These are phyloP conservation scores for Mucor circinelloides DNA, from an alignment of 371 early-diverging fungal species.

Conservation along the genomic window DNA sequence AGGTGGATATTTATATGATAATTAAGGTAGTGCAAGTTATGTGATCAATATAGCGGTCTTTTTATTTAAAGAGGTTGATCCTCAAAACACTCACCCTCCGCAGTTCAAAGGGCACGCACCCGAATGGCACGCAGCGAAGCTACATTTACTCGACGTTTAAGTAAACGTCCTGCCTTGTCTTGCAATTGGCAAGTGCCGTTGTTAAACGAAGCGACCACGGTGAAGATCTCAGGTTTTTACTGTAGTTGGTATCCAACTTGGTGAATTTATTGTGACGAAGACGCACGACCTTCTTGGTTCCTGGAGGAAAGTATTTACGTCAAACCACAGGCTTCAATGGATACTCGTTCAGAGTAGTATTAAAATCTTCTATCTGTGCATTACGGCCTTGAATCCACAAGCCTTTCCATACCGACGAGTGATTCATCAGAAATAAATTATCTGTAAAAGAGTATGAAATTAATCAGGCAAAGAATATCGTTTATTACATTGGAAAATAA, in stretches of 20 bases:
- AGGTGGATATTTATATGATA: no score
- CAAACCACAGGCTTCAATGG: background rate
- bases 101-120: background rate
- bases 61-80: no score
- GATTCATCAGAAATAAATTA: no score
- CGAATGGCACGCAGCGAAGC: background rate
- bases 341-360: background rate
- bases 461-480: no score
- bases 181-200: constrained; percentile 3
- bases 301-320: background rate
- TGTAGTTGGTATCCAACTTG: background rate
- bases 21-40: no score
- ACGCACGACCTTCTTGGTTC: background rate
- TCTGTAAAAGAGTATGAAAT: no score
- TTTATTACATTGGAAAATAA: no score
- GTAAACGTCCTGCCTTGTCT: background rate
- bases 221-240: constrained; percentile 7
- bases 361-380: background rate
- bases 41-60: no score
- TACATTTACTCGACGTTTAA: constrained; percentile 4
- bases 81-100: background rate
- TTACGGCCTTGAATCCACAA: background rate
- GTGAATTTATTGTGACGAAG: background rate
- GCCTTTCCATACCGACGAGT: background rate
- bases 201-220: background rate